A percentile compares a stretch with the other conserved stretches of the same genome.
These are phyloP conservation scores for Gossypioides kirkii DNA, from an alignment of 345 rosid species.

Conservation along the genomic window DNA sequence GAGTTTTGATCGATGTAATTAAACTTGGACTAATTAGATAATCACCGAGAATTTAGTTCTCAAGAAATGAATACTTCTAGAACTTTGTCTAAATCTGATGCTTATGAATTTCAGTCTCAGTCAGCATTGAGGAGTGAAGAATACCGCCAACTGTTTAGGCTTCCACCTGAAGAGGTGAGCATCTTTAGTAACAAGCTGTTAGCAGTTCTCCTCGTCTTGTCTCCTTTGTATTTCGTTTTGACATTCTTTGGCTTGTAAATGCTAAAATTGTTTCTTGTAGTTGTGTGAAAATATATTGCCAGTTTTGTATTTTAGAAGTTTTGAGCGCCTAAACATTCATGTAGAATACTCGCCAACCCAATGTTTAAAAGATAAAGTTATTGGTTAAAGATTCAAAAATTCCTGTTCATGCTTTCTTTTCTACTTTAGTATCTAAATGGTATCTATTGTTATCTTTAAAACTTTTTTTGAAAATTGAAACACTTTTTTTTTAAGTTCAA, in stretches of 20 bases:
- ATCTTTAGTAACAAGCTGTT: neutral
- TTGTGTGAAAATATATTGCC: neutral
- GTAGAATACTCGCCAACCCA: neutral
- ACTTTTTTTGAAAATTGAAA: neutral
- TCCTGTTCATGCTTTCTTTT: neutral
- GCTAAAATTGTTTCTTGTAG: neutral
- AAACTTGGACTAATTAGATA: neutral
- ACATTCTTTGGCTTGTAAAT: neutral
- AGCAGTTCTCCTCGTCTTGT: neutral
- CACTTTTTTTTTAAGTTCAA: neutral
- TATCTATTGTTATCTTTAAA: neutral
- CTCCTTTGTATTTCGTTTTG: neutral
- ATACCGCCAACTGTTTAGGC: conserved; percentile 79
- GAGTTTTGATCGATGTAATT: neutral
- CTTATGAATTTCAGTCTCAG: conserved; percentile 36
- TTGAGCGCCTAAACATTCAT: neutral
- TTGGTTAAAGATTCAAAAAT: neutral
- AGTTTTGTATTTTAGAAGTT: neutral
- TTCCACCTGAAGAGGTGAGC: conserved; percentile 79
- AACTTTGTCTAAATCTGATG: neutral
- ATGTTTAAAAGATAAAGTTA: too few relatives aligned
- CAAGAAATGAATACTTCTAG: neutral
- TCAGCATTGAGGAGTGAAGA: conserved; percentile 68
- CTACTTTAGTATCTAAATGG: neutral
- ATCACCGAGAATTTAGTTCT: neutral